Conservation (phyloP, 345 rosid genomes). For the Lepidium africanum region DNA sequence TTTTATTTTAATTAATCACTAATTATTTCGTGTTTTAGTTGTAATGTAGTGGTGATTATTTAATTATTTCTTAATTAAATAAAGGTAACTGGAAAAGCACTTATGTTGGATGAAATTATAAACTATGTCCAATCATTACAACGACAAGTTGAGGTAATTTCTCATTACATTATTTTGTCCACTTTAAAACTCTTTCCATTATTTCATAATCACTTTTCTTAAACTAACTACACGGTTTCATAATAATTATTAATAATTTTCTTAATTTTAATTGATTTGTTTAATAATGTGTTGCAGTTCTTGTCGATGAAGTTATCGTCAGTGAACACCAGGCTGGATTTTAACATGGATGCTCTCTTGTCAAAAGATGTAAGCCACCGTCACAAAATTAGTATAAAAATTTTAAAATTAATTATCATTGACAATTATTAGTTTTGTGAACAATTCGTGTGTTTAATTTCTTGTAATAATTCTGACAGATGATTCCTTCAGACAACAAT, state of each 20-base stretch:
- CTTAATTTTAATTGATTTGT: neutral
- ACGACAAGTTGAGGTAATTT: constrained; percentile 83
- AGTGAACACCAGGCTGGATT: constrained; percentile 70
- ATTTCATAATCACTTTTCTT: constrained; percentile 14
- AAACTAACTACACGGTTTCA: neutral
- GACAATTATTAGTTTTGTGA: neutral
- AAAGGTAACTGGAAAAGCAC: constrained; percentile 81
- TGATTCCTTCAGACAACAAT: constrained; percentile 46
- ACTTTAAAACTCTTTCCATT: too few relatives aligned
- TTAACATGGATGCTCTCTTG: constrained; percentile 45
- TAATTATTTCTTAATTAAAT: neutral
- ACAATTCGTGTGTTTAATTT: neutral
- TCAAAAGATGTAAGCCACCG: constrained; percentile 69
- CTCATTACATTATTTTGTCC: neutral
- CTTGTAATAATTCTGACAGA: constrained; percentile 10
- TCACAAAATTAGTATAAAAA: neutral
- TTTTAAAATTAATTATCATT: neutral
- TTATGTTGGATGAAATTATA: constrained; percentile 88
- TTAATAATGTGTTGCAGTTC: constrained; percentile 42
- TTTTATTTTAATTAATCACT: neutral
- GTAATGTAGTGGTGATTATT: neutral
- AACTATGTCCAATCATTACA: constrained; percentile 91
- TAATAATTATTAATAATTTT: neutral
- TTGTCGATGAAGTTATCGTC: constrained; percentile 94
- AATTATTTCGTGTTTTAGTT: neutral